Conservation (phyloP, 371 early-diverging fungal species). For the Rhizopus stolonifer region DNA sequence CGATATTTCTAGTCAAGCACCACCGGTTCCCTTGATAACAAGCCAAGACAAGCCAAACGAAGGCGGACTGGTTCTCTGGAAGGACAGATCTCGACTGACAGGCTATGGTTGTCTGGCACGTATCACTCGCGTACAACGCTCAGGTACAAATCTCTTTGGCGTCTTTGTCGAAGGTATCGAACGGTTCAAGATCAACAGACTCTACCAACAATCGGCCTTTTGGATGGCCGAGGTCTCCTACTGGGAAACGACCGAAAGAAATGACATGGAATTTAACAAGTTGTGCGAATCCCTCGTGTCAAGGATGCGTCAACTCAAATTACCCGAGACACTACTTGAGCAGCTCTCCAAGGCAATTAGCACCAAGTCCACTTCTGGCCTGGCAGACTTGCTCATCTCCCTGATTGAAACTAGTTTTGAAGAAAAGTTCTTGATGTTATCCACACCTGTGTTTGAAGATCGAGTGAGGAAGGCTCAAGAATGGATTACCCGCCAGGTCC, state of each 20-base stretch:
- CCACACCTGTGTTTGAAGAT: constrained; percentile 53
- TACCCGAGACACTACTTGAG: constrained; percentile 58
- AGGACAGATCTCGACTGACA: constrained; percentile 16
- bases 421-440: constrained; percentile 67
- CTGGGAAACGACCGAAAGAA: constrained; percentile 29
- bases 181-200: constrained; percentile 24
- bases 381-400: constrained; percentile 73
- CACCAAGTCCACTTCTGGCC: constrained; percentile 54
- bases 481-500: constrained; percentile 67
- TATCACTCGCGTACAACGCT: constrained; percentile 39
- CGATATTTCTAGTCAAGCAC: constrained; percentile 6
- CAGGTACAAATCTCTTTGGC: constrained; percentile 28
- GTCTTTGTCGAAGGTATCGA: constrained; percentile 29
- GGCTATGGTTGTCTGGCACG: constrained; percentile 43
- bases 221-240: constrained; percentile 29
- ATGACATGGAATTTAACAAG: constrained; percentile 48
- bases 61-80: neutral
- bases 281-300: constrained; percentile 56
- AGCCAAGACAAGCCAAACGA: neutral
- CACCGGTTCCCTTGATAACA: constrained; percentile 12
- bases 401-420: constrained; percentile 70
- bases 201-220: constrained; percentile 6
- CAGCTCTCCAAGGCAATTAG: constrained; percentile 67
- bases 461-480: constrained; percentile 57
- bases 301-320: constrained; percentile 66